Evolutionary conservation across 441 rosid species (phyloP).

Genomic region (Syzygium syzygioides): DNA sequence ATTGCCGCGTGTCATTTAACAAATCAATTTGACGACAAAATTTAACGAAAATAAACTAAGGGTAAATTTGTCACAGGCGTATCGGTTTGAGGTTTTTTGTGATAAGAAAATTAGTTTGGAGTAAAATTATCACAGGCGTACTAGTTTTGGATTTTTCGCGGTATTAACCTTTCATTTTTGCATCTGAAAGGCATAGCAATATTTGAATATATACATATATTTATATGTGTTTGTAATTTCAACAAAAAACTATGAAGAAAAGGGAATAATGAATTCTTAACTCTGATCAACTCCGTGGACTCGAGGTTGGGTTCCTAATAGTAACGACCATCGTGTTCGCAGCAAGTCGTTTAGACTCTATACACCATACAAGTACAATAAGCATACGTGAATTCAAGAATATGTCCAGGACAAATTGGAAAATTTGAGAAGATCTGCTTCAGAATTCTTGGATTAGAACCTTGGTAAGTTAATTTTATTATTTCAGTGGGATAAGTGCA

Average conservation of each 20-base stretch:
- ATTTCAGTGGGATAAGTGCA: too few species aligned
- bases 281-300: background rate
- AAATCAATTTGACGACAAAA: too few species aligned
- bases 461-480: background rate
- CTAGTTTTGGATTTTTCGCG: too few species aligned
- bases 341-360: background rate
- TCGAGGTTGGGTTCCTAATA: background rate
- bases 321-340: background rate
- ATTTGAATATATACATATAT: too few species aligned
- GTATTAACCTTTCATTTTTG: too few species aligned
- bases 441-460: background rate
- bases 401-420: background rate
- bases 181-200: background rate
- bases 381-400: background rate
- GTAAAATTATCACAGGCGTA: too few species aligned
- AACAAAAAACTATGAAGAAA: background rate
- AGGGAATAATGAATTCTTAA: background rate
- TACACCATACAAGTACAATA: accelerated
- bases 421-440: background rate
- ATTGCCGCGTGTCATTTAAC: too few species aligned
- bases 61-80: too few species aligned
- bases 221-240: background rate
- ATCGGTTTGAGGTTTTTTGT: too few species aligned
- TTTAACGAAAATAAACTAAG: too few species aligned
- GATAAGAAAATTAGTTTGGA: too few species aligned